Evolutionary conservation across 2,329 filamentous ascomycete genomes (phyloP), one percentile per base, ranked within the genome.

Genomic region (Hyphodiscus sp.): DNA sequence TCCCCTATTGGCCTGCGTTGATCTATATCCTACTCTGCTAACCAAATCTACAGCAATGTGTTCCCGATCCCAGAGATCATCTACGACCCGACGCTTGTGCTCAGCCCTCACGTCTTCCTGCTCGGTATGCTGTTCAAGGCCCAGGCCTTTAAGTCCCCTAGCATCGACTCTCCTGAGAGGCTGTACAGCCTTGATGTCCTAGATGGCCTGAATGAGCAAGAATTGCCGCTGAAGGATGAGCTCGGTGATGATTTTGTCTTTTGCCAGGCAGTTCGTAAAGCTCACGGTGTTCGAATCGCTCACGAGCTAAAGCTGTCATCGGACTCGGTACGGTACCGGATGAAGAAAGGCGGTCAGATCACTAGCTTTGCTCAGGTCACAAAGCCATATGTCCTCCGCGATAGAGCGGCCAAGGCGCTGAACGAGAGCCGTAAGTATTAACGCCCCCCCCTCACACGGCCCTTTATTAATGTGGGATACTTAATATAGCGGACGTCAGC

Each of bases 331-430:
- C 26, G 60, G 30, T 65, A 56, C 20, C 56, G 57, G 58, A 69
- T 71, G 49, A 57, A 60, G 53, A 57, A 55, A 49, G 61, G 62
- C 8, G 62, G 65, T 41, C 18, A 69, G 55, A 66, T 72, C 26
- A 72, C 61, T 2, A 59, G 64, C 41, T 69, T 70, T 59, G 50
- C 51, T 13, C 52, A 69, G 49, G 58, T 70, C 43, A 64, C 63
- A 7, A 63, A 64, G 58, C 66, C 60, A 11, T 72, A 73, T 56
- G 54, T 45, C 20, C 65, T 73, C 19, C 63, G 62, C 60, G 71
- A 72, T 54, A 59, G 57, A 19, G 61, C 46, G 60, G 66, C 66
- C n/a, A 72, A 72, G 54, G 67, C 61, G 4, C 69, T 73, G 46
- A 71, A 72, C 54, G 52, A 68, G 45, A 71, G 68, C 53, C 30